Evolutionary conservation across 2,329 filamentous ascomycete species (phyloP).

Genomic region (Sporothrix curviconia): DNA sequence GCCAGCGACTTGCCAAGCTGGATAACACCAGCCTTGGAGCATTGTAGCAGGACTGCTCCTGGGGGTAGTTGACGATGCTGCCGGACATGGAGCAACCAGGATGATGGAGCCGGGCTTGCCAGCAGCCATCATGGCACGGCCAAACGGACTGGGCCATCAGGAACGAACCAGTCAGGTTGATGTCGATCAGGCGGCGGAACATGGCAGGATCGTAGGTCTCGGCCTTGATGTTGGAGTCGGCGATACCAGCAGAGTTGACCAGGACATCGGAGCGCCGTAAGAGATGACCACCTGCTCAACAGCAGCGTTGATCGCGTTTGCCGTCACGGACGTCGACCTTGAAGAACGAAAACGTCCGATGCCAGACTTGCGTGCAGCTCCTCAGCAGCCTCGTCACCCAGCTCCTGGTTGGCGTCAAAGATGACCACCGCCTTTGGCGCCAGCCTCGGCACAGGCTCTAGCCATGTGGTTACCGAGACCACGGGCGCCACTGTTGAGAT

Average conservation of each 20-base stretch:
- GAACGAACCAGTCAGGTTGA: constrained; percentile 76
- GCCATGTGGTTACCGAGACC: constrained; percentile 77
- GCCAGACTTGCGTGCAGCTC: constrained; percentile 66
- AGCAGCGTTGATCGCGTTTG: constrained; percentile 60
- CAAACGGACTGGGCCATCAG: constrained; percentile 68
- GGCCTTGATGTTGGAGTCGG: constrained; percentile 77
- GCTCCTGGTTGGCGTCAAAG: constrained; percentile 69
- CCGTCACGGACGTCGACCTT: constrained; percentile 72
- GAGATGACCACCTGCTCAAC: constrained; percentile 59
- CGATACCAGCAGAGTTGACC: constrained; percentile 75
- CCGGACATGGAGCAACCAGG: constrained; percentile 78
- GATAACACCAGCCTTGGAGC: constrained; percentile 76
- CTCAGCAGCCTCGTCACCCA: constrained; percentile 62
- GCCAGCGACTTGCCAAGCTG: constrained; percentile 75
- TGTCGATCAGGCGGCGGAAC: constrained; percentile 73
- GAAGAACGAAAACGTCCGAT: constrained; percentile 70
- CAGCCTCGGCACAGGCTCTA: constrained; percentile 67
- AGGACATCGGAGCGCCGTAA: constrained; percentile 66
- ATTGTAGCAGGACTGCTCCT: constrained; percentile 79
- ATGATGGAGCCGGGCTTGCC: constrained; percentile 67
- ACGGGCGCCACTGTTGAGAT: constrained; percentile 55
- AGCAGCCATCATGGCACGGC: constrained; percentile 65
- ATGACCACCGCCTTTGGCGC: constrained; percentile 67
- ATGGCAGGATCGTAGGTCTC: constrained; percentile 70
- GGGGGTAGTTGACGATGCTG: constrained; percentile 77